Conservation (phyloP, 306 rosid genomes). For the Leucaena leucocephala region DNA sequence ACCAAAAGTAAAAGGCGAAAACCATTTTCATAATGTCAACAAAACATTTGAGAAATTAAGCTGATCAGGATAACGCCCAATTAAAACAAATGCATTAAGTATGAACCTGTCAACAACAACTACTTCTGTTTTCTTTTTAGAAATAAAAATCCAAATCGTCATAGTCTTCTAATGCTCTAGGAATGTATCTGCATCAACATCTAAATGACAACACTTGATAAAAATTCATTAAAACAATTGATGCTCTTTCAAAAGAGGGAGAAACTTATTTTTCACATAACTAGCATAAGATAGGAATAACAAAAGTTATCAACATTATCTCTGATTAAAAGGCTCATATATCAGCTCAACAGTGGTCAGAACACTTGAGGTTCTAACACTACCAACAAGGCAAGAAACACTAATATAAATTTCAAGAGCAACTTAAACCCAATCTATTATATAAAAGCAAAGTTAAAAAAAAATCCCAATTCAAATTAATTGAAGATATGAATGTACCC, state of each 20-base stretch:
- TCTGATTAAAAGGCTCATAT: background rate
- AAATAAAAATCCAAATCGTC: background rate
- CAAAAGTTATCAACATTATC: background rate
- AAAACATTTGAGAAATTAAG: background rate
- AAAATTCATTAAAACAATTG: background rate
- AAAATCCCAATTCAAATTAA: background rate
- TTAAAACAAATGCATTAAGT: background rate
- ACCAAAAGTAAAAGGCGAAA: background rate
- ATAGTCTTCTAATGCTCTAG: background rate
- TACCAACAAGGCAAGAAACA: background rate
- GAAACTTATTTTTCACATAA: background rate
- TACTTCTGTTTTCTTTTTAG: background rate
- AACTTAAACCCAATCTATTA: too few species aligned
- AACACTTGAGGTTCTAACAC: conserved; percentile 4
- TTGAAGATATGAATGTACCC: background rate
- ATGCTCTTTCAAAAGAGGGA: background rate
- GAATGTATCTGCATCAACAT: background rate
- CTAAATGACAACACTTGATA: background rate
- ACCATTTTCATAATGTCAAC: background rate
- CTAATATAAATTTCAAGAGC: too few species aligned
- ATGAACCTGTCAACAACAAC: background rate
- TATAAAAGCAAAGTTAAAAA: background rate
- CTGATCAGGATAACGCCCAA: background rate
- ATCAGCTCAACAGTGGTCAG: background rate
- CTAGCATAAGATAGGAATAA: background rate